Percentiles rank a stretch among this genome's conserved stretches.
Evolutionary conservation across 768 basidiomycete species (phyloP).

Genomic region (Tulasnella sp.): DNA sequence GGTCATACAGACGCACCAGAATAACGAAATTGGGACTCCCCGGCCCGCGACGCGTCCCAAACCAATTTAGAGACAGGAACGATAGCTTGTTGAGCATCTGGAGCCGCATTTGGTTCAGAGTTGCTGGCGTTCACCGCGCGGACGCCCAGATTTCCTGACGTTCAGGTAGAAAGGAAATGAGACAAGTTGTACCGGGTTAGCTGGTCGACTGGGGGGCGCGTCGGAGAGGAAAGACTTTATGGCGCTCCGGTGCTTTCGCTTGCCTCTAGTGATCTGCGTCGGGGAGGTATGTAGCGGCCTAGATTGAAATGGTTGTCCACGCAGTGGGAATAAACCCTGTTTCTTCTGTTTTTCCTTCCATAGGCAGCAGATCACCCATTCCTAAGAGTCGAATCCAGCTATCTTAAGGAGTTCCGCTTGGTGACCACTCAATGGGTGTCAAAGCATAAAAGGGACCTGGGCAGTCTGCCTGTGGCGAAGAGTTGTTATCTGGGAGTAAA

Average conservation of each 20-base stretch:
- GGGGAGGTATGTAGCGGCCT: not conserved
- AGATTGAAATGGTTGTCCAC: not conserved
- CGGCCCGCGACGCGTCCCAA: not conserved
- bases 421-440: not conserved
- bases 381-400: not conserved
- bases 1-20: not conserved
- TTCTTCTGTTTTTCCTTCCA: not conserved
- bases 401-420: not conserved
- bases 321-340: not conserved
- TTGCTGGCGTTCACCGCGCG: not conserved
- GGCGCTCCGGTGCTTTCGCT: not conserved
- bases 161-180: not conserved
- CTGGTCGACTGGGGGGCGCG: not conserved
- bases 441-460: not conserved
- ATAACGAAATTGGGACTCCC: not conserved
- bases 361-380: not conserved
- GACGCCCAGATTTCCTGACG: not conserved
- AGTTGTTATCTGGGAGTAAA: too few relatives aligned
- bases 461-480: too few relatives aligned
- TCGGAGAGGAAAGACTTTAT: not conserved
- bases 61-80: not conserved
- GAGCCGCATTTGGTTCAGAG: not conserved
- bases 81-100: not conserved
- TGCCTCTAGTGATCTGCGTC: not conserved
- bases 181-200: not conserved